Evolutionary conservation across 768 basidiomycete species (phyloP).

Genomic region (Rhodotorula paludigena): DNA sequence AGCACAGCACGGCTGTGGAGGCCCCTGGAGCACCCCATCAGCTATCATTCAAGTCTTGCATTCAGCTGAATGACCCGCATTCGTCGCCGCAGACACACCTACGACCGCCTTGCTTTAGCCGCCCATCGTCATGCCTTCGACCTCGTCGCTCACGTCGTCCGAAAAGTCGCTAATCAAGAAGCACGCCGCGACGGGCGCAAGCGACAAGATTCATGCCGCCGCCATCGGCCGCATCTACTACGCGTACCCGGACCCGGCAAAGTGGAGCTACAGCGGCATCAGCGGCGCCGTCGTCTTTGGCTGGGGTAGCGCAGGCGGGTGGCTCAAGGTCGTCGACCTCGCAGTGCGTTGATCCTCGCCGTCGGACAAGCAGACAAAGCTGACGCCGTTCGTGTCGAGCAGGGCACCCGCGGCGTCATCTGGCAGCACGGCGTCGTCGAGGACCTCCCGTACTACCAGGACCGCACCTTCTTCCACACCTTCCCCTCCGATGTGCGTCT

Average conservation of each 20-base stretch:
- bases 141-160: constrained; percentile 62
- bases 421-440: constrained; percentile 92
- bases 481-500: constrained; percentile 82
- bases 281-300: constrained; percentile 76
- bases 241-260: constrained; percentile 66
- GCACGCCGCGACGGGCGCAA: constrained; percentile 55
- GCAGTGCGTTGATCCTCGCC: constrained; percentile 43
- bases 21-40: no score
- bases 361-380: neutral
- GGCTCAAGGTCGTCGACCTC: constrained; percentile 77
- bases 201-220: constrained; percentile 60
- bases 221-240: constrained; percentile 84
- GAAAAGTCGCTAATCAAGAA: constrained; percentile 68
- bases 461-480: constrained; percentile 85
- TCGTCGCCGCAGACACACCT: no score
- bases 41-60: no score
- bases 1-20: no score
- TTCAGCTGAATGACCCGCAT: no score
- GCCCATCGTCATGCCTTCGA: constrained; percentile 59
- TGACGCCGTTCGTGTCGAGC: constrained; percentile 37
- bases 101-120: no score
- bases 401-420: constrained; percentile 73
- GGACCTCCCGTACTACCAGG: constrained; percentile 71
- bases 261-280: constrained; percentile 82
- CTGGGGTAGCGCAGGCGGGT: constrained; percentile 57